Conservation (phyloP, 768 basidiomycete species). For the Daedalea quercina region DNA sequence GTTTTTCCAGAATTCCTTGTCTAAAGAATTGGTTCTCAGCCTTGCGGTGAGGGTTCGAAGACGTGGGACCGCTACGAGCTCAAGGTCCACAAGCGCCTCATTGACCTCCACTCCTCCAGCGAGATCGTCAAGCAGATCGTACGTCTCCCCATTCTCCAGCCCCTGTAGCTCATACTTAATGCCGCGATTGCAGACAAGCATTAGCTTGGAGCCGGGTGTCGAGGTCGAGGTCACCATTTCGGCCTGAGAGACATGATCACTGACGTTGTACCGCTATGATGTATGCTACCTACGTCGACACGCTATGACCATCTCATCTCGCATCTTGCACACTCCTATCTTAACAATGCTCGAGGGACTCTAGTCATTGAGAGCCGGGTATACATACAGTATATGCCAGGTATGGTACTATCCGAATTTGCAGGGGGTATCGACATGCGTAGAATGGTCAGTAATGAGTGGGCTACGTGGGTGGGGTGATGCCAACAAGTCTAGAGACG, state of each 20-base stretch:
- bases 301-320: not conserved
- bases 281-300: not conserved
- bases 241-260: constrained; percentile 28
- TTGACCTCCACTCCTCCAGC: constrained; percentile 96
- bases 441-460: not conserved
- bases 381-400: not conserved
- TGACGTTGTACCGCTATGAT: not conserved
- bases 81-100: constrained; percentile 98
- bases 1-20: not conserved
- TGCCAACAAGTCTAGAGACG: not conserved
- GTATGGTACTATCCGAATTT: not conserved
- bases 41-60: constrained; percentile 99
- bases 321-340: not conserved
- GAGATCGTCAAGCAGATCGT: constrained; percentile 99
- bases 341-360: not conserved
- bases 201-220: constrained; percentile 98
- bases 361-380: not conserved
- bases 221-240: constrained; percentile 99
- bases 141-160: constrained; percentile 27
- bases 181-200: constrained; percentile 69
- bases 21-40: constrained; percentile 53
- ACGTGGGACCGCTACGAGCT: constrained; percentile 99
- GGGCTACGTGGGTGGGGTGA: not conserved
- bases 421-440: not conserved
- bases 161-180: not conserved